Conservation (phyloP, 805 yeast genomes). For the Clavispora asparagi region DNA sequence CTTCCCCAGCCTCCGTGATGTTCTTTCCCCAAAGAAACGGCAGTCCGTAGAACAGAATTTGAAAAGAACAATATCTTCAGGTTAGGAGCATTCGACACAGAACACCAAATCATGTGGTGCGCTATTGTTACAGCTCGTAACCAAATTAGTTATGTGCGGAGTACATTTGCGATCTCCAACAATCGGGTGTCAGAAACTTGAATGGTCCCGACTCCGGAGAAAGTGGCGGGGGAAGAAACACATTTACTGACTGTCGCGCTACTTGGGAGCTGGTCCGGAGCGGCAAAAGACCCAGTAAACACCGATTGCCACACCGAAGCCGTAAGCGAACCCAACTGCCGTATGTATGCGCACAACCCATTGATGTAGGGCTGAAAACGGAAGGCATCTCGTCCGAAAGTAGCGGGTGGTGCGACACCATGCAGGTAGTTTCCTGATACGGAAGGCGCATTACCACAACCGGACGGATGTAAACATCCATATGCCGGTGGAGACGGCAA, state of each 20-base stretch:
- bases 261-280: not conserved
- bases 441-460: not conserved
- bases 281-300: not conserved
- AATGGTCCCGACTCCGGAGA: too few relatives aligned
- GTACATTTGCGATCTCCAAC: not conserved
- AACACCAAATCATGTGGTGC: not conserved
- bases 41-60: too few relatives aligned
- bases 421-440: not conserved
- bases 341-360: not conserved
- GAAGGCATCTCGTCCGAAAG: not conserved
- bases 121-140: not conserved
- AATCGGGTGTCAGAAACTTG: too few relatives aligned
- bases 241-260: too few relatives aligned
- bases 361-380: not conserved
- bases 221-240: too few relatives aligned
- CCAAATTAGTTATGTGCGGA: not conserved
- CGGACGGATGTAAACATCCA: not conserved
- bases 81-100: too few relatives aligned
- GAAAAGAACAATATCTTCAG: too few relatives aligned
- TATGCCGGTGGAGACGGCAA: not conserved
- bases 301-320: too few relatives aligned
- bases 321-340: not conserved
- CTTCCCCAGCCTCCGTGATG: too few relatives aligned
- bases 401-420: not conserved
- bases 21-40: too few relatives aligned